phyloP scores from a whole-genome alignment of 768 basidiomycete genomes.

The Panaeolus cyanescens region DNA sequence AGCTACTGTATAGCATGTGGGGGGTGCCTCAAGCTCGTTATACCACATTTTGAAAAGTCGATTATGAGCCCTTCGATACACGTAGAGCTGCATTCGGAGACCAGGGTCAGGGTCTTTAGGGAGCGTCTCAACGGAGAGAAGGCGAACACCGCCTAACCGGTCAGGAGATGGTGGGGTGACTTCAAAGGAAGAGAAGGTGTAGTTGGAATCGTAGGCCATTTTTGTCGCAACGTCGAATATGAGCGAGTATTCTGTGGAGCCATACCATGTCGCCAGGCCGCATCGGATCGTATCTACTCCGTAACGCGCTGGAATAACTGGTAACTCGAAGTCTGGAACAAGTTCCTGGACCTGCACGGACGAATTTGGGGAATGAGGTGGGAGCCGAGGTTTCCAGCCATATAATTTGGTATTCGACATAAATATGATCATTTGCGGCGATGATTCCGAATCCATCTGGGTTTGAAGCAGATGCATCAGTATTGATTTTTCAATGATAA shows the following conservation, averaged over 20 bases:
- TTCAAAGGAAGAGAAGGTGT: background rate
- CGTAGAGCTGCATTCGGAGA: background rate
- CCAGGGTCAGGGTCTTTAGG: background rate
- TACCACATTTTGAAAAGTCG: background rate
- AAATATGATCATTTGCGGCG: background rate
- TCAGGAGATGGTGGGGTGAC: background rate
- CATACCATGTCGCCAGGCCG: background rate
- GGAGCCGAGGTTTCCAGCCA: background rate
- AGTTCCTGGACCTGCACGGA: background rate
- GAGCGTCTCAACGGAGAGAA: background rate
- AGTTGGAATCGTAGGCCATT: background rate
- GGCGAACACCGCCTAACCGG: background rate
- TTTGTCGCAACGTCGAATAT: background rate
- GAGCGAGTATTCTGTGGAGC: background rate
- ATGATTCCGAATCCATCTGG: background rate
- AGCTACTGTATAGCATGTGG: background rate
- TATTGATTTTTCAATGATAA: background rate
- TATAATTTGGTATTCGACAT: background rate
- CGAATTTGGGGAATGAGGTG: too few species aligned
- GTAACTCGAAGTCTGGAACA: background rate
- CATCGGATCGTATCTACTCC: background rate
- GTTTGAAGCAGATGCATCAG: background rate
- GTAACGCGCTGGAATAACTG: background rate
- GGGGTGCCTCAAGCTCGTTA: background rate
- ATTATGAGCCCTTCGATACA: background rate